Percentiles rank a stretch among this genome's conserved stretches.
Evolutionary conservation across 2,329 filamentous ascomycete species (phyloP).

Genomic region (Exophiala viscosa): DNA sequence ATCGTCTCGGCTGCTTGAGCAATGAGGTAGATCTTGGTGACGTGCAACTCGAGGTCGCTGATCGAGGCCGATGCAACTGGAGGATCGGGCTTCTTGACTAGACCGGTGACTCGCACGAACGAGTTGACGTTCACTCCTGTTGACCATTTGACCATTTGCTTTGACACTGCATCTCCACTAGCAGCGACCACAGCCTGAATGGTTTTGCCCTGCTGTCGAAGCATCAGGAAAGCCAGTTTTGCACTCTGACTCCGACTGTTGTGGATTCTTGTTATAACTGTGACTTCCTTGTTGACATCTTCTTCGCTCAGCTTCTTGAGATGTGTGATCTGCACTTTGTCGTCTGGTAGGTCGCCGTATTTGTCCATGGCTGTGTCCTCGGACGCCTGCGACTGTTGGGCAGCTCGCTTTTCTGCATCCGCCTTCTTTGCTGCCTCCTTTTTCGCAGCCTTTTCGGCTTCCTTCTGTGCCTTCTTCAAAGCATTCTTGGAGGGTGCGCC

Average conservation of each 20-base stretch:
- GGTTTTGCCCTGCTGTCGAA: conserved; percentile 72
- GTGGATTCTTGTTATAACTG: conserved; percentile 76
- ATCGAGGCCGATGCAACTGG: conserved; percentile 85
- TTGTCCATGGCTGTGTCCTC: conserved; percentile 66
- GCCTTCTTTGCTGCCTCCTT: conserved; percentile 47
- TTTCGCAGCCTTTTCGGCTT: conserved; percentile 83
- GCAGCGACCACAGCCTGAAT: conserved; percentile 77
- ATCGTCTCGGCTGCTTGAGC: conserved; percentile 59
- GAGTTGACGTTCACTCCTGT: conserved; percentile 72
- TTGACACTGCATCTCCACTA: conserved; percentile 58
- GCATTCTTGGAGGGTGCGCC: conserved; percentile 67
- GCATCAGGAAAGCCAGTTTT: conserved; percentile 86
- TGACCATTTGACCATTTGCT: conserved; percentile 94
- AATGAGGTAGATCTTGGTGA: conserved; percentile 78
- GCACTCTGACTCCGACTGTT: conserved; percentile 84
- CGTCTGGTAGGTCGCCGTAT: conserved; percentile 67
- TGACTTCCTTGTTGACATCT: conserved; percentile 66
- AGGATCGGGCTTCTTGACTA: conserved; percentile 76
- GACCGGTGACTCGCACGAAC: conserved; percentile 75
- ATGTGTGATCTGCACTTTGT: conserved; percentile 54
- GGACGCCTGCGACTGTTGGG: conserved; percentile 22
- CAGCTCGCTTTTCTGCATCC: conserved; percentile 42
- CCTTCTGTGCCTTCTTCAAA: conserved; percentile 82
- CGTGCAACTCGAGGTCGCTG: conserved; percentile 77
- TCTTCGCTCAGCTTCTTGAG: conserved; percentile 61